Base-by-base conservation (phyloP, 2,329 filamentous ascomycete genomes). In the Ustulina deusta region DNA sequence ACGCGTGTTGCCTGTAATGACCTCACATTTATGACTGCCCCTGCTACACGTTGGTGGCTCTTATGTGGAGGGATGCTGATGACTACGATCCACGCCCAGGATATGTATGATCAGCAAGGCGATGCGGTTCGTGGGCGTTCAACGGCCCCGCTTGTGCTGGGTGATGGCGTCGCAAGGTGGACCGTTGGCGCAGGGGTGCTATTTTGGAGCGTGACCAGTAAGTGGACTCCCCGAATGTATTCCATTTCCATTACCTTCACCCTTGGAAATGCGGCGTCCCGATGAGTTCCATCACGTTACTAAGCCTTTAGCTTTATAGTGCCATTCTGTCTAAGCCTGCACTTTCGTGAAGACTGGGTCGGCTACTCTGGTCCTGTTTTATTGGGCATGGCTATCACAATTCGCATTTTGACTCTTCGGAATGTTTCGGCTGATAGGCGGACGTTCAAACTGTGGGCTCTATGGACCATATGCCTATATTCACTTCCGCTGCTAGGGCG, bases 21-120 rank as follows among this genome's bases (percentile, higher is more conserved):
- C 29, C 40, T 58, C n/a, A 36, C 27, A 25, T 56, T 59, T 25
- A 54, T 63, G 57, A 20, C 36, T 5, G 64, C 25, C 6, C 49
- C 58, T n/a, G 64, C 58, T 36, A 34, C 38, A 40, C 40, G 58
- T 13, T 66, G 64, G 64, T 63, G 40, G 59, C 44, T 67, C 27
- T 25, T 63, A 20, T 59, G 52, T n/a, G 52, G 34, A 20, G 52
- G 44, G 6, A 55, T 67, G 65, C n/a, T 67, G 59, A 38, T 61
- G 29, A 65, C 56, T 15, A 65, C 63, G 6, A 61, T 65, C 56
- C 63, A 65, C 32, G 56, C 63, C 5, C 63, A 65, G 38, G 63
- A 65, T 34, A 17, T 65, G 34, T 61, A 61, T 48, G 63, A 65
- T 22, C 63, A 65, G 36, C 25, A 65, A 40, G 63, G 63, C 5